Evolutionary conservation across 2,329 filamentous ascomycete genomes (phyloP).

Genomic region (Polychaeton citri): DNA sequence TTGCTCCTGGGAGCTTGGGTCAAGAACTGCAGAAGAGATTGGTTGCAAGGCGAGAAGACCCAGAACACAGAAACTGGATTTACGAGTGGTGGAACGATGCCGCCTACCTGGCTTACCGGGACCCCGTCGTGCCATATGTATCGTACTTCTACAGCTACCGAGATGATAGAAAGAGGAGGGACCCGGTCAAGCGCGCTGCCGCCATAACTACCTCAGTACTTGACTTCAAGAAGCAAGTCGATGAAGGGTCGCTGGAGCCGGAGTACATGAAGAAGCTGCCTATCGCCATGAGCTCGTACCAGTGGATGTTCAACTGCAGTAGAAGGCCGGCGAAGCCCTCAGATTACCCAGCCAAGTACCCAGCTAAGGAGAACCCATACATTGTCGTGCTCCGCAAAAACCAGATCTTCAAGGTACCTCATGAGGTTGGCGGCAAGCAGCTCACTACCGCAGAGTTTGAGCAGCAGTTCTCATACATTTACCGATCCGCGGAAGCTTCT

Average conservation of each 20-base stretch:
- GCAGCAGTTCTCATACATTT: slow-evolving; percentile 74
- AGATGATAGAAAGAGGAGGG: slow-evolving; percentile 75
- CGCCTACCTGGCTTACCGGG: slow-evolving; percentile 84
- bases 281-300: slow-evolving; percentile 95
- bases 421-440: slow-evolving; percentile 70
- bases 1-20: slow-evolving; percentile 74
- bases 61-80: slow-evolving; percentile 83
- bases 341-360: slow-evolving; percentile 75
- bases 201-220: slow-evolving; percentile 75
- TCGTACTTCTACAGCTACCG: slow-evolving; percentile 99
- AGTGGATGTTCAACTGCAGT: slow-evolving; percentile 97
- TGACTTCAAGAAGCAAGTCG: slow-evolving; percentile 91
- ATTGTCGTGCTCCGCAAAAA: slow-evolving; percentile 88
- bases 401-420: slow-evolving; percentile 85
- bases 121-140: slow-evolving; percentile 93
- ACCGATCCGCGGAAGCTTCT: slow-evolving; percentile 59
- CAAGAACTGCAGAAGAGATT: slow-evolving; percentile 79
- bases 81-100: slow-evolving; percentile 97
- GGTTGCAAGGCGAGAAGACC: slow-evolving; percentile 62
- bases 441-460: slow-evolving; percentile 84
- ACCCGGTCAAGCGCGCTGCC: slow-evolving; percentile 85
- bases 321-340: slow-evolving; percentile 70
- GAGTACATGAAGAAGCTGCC: slow-evolving; percentile 98
- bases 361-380: slow-evolving; percentile 63
- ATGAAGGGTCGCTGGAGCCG: slow-evolving; percentile 69